Percentiles rank a stretch among this genome's conserved stretches.
Conservation (phyloP, 192 early-diverging fungal genomes). For the Helicostylum pulchrum region DNA sequence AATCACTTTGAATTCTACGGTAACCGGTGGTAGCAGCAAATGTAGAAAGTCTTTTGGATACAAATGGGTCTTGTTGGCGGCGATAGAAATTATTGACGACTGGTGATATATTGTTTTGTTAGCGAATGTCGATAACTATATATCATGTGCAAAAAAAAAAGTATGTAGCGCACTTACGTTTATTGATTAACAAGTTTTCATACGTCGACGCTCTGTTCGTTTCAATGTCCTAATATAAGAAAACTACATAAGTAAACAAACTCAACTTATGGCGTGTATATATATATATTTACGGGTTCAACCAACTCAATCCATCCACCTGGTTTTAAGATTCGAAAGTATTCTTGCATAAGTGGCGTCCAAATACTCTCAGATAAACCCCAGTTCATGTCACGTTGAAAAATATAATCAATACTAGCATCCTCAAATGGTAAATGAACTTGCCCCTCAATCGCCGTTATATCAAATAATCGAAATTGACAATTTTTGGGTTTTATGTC, state of each 20-base stretch:
- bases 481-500: conserved; percentile 12
- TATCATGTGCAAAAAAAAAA: background rate
- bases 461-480: background rate
- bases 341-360: conserved; percentile 3
- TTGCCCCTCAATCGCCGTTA: background rate
- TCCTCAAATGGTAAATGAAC: conserved; percentile 4
- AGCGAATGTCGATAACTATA: background rate
- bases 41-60: conserved; percentile 25
- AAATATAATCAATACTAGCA: conserved; percentile 8
- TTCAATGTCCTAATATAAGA: conserved; percentile 24
- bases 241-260: background rate
- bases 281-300: conserved; percentile 9
- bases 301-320: conserved; percentile 17
- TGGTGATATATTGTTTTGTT: background rate
- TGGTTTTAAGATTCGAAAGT: conserved; percentile 12
- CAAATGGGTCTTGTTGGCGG: conserved; percentile 29
- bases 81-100: conserved; percentile 15
- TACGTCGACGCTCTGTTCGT: conserved; percentile 15
- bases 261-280: background rate
- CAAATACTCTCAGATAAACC: background rate
- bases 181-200: conserved; percentile 24
- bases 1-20: conserved; percentile 28
- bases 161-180: conserved; percentile 16
- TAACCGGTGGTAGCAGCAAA: conserved; percentile 26
- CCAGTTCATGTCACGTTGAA: conserved; percentile 8